Evolutionary conservation across 805 yeast species (phyloP).

Genomic region (Hanseniaspora thailandica): DNA sequence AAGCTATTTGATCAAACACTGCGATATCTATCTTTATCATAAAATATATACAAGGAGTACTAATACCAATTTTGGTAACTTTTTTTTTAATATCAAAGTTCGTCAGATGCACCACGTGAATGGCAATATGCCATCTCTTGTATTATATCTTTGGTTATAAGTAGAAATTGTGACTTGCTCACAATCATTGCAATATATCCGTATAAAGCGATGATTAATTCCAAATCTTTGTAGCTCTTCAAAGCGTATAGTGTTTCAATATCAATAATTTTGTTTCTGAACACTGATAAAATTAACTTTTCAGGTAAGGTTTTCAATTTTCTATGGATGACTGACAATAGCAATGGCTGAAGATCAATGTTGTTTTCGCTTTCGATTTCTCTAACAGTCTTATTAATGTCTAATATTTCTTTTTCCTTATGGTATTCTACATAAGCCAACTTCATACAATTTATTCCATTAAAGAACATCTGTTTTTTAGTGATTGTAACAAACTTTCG

Average conservation of each 20-base stretch:
- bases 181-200: not conserved
- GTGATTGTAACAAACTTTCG: not conserved
- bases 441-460: not conserved
- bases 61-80: too few relatives aligned
- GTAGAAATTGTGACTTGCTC: not conserved
- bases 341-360: not conserved
- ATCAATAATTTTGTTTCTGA: not conserved
- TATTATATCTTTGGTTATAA: not conserved
- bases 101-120: too few relatives aligned
- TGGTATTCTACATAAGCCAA: not conserved
- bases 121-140: too few relatives aligned
- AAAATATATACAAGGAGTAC: too few relatives aligned
- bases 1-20: too few relatives aligned
- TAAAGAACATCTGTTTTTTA: not conserved
- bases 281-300: not conserved
- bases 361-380: not conserved
- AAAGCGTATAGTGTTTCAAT: not conserved
- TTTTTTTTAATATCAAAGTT: too few relatives aligned
- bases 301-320: not conserved
- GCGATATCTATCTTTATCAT: too few relatives aligned
- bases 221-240: not conserved
- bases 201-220: slow-evolving; percentile 1
- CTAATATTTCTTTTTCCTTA: not conserved
- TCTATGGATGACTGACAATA: too few relatives aligned
- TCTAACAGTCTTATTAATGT: not conserved